phyloP scores from a whole-genome alignment of 1,284 basidiomycete species.

The Xerocomus amazonicus region DNA sequence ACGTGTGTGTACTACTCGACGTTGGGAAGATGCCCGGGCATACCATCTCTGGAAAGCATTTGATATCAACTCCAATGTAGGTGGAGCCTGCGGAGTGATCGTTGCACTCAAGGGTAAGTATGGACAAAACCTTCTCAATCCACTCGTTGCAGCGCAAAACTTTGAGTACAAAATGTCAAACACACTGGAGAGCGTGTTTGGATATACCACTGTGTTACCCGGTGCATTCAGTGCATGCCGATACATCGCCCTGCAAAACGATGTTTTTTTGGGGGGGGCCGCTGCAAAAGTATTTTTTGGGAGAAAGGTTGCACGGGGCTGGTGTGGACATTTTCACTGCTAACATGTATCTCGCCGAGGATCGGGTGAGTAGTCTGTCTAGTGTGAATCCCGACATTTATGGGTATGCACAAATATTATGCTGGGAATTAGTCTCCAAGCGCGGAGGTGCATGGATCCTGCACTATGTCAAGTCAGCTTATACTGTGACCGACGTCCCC shows the following conservation, averaged over 20 bases:
- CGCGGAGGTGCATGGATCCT: constrained; percentile 83
- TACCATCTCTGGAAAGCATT: constrained; percentile 97
- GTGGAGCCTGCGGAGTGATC: constrained; percentile 96
- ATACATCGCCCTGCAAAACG: constrained; percentile 90
- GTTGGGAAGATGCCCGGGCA: constrained; percentile 93
- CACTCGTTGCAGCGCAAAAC: constrained; percentile 87
- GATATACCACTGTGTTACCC: constrained; percentile 90
- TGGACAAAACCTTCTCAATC: constrained; percentile 75
- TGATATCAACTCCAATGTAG: constrained; percentile 93
- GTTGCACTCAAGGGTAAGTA: constrained; percentile 87
- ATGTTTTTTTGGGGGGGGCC: constrained; percentile 76
- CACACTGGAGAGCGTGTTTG: constrained; percentile 83
- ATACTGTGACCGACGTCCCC: constrained; percentile 89
- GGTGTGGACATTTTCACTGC: constrained; percentile 89
- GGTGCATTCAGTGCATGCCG: constrained; percentile 92
- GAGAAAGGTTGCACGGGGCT: constrained; percentile 89
- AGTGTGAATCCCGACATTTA: constrained; percentile 5
- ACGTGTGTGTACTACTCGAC: constrained; percentile 92
- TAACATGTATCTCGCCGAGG: constrained; percentile 95
- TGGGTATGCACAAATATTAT: constrained; percentile 59
- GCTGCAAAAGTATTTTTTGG: constrained; percentile 91
- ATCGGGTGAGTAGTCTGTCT: constrained; percentile 52
- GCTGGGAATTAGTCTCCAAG: constrained; percentile 93
- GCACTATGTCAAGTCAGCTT: constrained; percentile 92
- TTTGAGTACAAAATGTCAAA: constrained; percentile 98